These are phyloP conservation scores for Parachaetomium inaequale DNA, from an alignment of 495 filamentous ascomycete species.

Conservation along the genomic window DNA sequence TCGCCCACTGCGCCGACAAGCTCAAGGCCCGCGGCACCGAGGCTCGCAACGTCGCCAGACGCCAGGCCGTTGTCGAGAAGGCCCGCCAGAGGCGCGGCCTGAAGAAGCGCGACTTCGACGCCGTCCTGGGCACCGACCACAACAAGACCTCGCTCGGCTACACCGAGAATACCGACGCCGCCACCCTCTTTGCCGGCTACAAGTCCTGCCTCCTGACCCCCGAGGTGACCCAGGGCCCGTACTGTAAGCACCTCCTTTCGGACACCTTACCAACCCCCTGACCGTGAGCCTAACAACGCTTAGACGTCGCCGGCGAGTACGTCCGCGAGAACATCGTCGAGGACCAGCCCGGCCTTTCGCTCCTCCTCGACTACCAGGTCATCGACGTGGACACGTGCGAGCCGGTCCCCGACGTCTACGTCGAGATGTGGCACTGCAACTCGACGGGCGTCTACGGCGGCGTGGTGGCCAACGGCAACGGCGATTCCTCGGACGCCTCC, in stretches of 20 bases:
- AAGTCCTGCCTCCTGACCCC: constrained; percentile 53
- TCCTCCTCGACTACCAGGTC: constrained; percentile 59
- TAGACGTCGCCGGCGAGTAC: constrained; percentile 41
- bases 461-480: constrained; percentile 45
- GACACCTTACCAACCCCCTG: neutral
- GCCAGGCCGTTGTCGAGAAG: constrained; percentile 29
- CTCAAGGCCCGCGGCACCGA: constrained; percentile 50
- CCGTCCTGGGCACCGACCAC: constrained; percentile 37
- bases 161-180: constrained; percentile 40
- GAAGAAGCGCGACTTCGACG: constrained; percentile 30
- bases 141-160: constrained; percentile 45
- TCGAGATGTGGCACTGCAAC: constrained; percentile 58
- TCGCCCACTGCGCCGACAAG: constrained; percentile 45
- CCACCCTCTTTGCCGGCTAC: constrained; percentile 49
- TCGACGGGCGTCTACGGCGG: constrained; percentile 54
- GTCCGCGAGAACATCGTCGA: constrained; percentile 58
- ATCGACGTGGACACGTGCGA: constrained; percentile 58
- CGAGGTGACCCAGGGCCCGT: constrained; percentile 54
- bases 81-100: constrained; percentile 24
- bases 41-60: constrained; percentile 44
- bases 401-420: constrained; percentile 51
- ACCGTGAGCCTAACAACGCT: neutral
- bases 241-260: constrained; percentile 37
- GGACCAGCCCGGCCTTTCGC: constrained; percentile 50
- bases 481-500: constrained; percentile 45